phyloP scores from a whole-genome alignment of 139 green algal species.

The Coelastrella sp. region DNA sequence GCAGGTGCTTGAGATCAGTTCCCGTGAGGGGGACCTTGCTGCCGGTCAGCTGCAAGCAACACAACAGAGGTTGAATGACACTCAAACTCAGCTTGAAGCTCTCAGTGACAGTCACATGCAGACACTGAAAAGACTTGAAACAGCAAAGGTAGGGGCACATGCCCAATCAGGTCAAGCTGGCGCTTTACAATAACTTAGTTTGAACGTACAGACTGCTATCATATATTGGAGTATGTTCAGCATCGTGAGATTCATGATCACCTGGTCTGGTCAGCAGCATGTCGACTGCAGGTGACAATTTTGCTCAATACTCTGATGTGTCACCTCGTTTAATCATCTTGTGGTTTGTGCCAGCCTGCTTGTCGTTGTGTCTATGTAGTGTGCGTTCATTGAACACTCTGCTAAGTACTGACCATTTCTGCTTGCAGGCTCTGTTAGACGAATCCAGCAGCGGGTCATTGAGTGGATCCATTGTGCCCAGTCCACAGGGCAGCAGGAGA shows the following conservation, averaged over 20 bases:
- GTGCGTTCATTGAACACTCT: no score
- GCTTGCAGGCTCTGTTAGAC: slow-evolving; percentile 19
- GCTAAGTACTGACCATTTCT: background rate
- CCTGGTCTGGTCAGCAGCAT: no score
- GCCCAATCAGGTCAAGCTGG: no score
- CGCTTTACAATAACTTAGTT: no score
- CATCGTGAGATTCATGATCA: no score
- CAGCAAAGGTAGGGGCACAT: slow-evolving; percentile 38
- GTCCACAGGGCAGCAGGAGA: slow-evolving; percentile 11
- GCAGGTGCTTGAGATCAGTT: slow-evolving; percentile 42
- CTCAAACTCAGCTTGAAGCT: background rate
- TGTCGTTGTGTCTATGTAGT: no score
- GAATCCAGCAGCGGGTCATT: background rate
- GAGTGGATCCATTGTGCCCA: background rate
- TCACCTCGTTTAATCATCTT: no score
- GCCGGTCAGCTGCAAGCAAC: slow-evolving; percentile 33
- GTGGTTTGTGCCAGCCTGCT: no score
- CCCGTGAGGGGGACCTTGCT: slow-evolving; percentile 25
- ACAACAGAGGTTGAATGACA: background rate
- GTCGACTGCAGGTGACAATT: no score
- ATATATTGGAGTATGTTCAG: no score
- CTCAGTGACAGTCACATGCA: slow-evolving; percentile 24
- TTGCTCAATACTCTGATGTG: no score
- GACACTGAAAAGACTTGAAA: slow-evolving; percentile 41
- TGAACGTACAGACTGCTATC: no score